Base-by-base conservation (phyloP, 1,139 yeast species). In the Candida tropicalis region DNA sequence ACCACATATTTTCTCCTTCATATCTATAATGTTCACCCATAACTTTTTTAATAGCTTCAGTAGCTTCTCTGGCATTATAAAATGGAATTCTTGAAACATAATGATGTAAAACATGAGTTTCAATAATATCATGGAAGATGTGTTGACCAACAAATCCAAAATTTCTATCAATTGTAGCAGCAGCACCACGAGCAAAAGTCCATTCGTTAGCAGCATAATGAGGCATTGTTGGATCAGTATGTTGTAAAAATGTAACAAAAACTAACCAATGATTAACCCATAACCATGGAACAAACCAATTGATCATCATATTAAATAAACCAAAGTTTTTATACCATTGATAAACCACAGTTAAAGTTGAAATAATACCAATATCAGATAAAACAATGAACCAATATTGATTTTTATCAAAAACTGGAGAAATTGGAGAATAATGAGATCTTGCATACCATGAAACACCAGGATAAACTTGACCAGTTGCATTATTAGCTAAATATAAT, bases 261-360 rank as follows among this genome's bases (percentile, higher is more conserved):
- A 87, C 95, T 58, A 87, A 77, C 95, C 96, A 87, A 70, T 87
- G 95, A 77, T 87, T 87, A 49, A 86, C 91, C 76, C 85, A 82
- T 45, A 82, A 54, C 77, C 85, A 87, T 43, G 96, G 96, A 45
- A 86, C 60, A 50, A 84, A 73, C 86, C 90, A 87, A 71, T 84
- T 79, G 55, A 87, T 77, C 46, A 77, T 60, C 64, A 84, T 73
- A 62, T 80, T 79, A 69, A 81, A 80, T 43, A 70, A 73, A 34
- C 95, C 95, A 59, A 75, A 81, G 48, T 67, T 65, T 59, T 75
- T 71, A 65, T 79, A 74, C 82, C 90, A 83, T 51, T 77, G 70
- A 70, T 82, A 84, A 53, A 84, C 75, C 31, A 73, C 75, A 37
- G 77, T 61, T 33, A 73, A 57, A 51, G 84, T 82, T 38, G 74